Conservation (phyloP, 129 eudicot species). For the Escallonia herrerae region DNA sequence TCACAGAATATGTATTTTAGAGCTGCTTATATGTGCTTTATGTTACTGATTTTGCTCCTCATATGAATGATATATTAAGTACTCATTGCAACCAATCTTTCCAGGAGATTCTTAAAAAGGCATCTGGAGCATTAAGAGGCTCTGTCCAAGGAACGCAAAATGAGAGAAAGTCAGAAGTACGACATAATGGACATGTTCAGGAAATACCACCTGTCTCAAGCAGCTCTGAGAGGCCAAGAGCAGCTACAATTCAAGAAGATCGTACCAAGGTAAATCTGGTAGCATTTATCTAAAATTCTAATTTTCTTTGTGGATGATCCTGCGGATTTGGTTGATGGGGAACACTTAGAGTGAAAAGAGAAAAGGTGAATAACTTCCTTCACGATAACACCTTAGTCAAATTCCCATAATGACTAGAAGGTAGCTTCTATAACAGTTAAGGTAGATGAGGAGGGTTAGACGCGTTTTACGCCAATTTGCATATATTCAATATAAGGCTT, state of each 20-base stretch:
- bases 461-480: no score
- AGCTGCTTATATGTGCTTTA: neutral
- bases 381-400: no score
- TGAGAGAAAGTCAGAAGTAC: slow-evolving; percentile 30
- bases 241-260: slow-evolving; percentile 36
- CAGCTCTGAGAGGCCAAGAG: slow-evolving; percentile 33
- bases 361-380: neutral
- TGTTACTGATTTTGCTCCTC: neutral
- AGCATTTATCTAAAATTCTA: neutral
- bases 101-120: slow-evolving; percentile 70
- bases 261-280: slow-evolving; percentile 33
- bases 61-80: neutral
- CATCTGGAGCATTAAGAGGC: slow-evolving; percentile 40
- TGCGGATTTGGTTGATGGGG: neutral
- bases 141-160: slow-evolving; percentile 33
- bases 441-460: no score
- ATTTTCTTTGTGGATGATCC: neutral
- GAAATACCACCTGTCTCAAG: slow-evolving; percentile 30
- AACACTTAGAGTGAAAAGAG: neutral
- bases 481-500: no score
- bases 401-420: no score
- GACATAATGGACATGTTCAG: slow-evolving; percentile 13
- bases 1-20: no score
- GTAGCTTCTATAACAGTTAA: no score
- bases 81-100: slow-evolving; percentile 2